phyloP scores from a whole-genome alignment of 768 basidiomycete genomes.

The Pseudohyphozyma bogoriensis region DNA sequence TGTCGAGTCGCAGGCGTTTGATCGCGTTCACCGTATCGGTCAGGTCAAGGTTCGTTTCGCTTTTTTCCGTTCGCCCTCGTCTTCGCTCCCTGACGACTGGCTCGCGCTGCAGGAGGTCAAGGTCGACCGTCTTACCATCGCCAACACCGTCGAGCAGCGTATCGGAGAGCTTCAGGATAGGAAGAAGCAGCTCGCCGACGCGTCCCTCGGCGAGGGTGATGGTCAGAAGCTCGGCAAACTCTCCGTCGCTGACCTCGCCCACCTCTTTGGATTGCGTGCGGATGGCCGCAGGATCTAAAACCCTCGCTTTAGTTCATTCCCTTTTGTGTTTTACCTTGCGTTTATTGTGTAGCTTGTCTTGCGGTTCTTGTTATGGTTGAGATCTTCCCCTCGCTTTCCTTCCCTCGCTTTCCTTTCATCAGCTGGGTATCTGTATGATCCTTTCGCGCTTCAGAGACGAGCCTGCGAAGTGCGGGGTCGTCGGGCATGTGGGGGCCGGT shows the following conservation, averaged over 20 bases:
- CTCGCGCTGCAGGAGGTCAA: constrained; percentile 29
- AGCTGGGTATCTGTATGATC: too few relatives aligned
- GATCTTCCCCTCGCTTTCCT: too few relatives aligned
- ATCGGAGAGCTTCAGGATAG: constrained; percentile 40
- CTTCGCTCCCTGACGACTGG: not conserved
- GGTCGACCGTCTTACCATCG: constrained; percentile 39
- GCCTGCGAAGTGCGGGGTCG: too few relatives aligned
- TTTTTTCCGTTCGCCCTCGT: not conserved
- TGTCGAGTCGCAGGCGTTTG: constrained; percentile 37
- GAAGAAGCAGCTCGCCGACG: constrained; percentile 34
- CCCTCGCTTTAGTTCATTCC: not conserved
- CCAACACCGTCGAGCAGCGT: constrained; percentile 49
- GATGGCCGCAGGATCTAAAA: not conserved
- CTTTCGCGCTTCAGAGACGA: too few relatives aligned
- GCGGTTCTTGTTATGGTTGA: too few relatives aligned
- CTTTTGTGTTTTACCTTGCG: too few relatives aligned
- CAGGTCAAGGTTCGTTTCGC: constrained; percentile 20
- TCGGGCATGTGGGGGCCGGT: too few relatives aligned
- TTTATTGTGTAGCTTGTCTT: too few relatives aligned
- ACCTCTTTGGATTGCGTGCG: constrained; percentile 5
- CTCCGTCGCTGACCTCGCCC: constrained; percentile 16
- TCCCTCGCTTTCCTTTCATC: too few relatives aligned
- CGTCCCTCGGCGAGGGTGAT: constrained; percentile 25
- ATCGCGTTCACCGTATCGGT: constrained; percentile 41
- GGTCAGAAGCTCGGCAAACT: constrained; percentile 15